Evolutionary conservation across 495 filamentous ascomycete species (phyloP).

Genomic region (Rostrohypoxylon terebratum): DNA sequence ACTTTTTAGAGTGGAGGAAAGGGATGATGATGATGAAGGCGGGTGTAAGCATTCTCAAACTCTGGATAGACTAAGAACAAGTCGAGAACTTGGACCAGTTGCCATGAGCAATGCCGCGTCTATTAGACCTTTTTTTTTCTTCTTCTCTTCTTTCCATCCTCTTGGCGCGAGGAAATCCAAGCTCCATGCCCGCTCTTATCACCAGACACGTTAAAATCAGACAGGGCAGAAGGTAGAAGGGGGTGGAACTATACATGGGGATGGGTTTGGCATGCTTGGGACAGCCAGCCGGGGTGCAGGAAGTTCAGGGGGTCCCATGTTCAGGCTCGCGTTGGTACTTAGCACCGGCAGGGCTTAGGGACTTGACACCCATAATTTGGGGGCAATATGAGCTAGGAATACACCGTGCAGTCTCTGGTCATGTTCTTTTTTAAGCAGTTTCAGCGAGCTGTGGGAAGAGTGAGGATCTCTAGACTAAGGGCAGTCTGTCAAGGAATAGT

Average conservation of each 20-base stretch:
- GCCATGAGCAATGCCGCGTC: constrained; percentile 38
- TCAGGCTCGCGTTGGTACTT: constrained; percentile 42
- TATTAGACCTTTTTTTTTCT: constrained; percentile 37
- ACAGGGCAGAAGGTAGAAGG: constrained; percentile 42
- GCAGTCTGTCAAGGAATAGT: constrained; percentile 38
- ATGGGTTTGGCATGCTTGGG: constrained; percentile 46
- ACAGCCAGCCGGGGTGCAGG: constrained; percentile 51
- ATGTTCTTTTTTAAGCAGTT: constrained; percentile 43
- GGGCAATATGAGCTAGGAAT: constrained; percentile 44
- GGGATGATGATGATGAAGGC: constrained; percentile 25
- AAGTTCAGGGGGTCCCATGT: constrained; percentile 45
- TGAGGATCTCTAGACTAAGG: constrained; percentile 44
- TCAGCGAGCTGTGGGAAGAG: constrained; percentile 37
- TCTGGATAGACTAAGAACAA: constrained; percentile 30
- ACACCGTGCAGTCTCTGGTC: constrained; percentile 26
- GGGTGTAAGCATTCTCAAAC: constrained; percentile 40
- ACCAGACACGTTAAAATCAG: constrained; percentile 42
- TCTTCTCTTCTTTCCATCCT: constrained; percentile 34
- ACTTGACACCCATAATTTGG: constrained; percentile 45
- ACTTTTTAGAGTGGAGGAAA: constrained; percentile 29
- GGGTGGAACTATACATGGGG: constrained; percentile 48
- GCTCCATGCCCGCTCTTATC: constrained; percentile 51
- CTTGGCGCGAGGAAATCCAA: constrained; percentile 43
- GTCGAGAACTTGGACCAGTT: constrained; percentile 27
- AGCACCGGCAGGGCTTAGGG: constrained; percentile 49